Conservation (phyloP, 2,329 filamentous ascomycete genomes). For the Geoglossum cookeanum region DNA sequence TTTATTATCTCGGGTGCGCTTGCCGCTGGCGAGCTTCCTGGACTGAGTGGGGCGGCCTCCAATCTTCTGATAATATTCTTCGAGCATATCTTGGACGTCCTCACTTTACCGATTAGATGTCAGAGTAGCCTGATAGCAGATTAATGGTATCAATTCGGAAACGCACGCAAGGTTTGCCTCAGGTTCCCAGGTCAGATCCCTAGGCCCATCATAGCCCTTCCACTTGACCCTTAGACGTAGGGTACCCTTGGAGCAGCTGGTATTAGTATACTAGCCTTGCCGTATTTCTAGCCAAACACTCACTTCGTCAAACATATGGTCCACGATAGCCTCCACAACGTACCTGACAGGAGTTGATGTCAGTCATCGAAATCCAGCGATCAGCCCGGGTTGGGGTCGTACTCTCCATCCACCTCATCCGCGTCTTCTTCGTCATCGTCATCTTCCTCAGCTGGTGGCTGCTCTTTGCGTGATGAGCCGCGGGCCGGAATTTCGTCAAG, state of each 20-base stretch:
- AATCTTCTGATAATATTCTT: slow-evolving; percentile 5
- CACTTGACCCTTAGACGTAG: slow-evolving; percentile 57
- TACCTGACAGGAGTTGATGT: slow-evolving; percentile 28
- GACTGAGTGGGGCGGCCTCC: not conserved
- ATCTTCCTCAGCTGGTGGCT: slow-evolving; percentile 10
- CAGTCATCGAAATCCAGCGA: not conserved
- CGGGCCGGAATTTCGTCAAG: not conserved
- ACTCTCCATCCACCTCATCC: slow-evolving; percentile 20
- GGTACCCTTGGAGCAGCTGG: slow-evolving; percentile 21
- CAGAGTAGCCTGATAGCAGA: not conserved
- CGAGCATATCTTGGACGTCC: slow-evolving; percentile 4
- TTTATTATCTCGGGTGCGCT: not conserved
- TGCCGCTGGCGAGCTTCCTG: not conserved
- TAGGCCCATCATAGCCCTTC: slow-evolving; percentile 54
- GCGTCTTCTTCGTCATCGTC: slow-evolving; percentile 28
- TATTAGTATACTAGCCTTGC: not conserved
- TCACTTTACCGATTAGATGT: not conserved
- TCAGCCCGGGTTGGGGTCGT: slow-evolving; percentile 8
- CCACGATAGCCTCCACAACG: slow-evolving; percentile 54
- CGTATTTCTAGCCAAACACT: slow-evolving; percentile 9
- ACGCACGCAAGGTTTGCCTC: slow-evolving; percentile 46
- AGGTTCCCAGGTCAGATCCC: slow-evolving; percentile 62
- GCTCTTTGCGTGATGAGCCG: not conserved
- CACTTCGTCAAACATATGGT: slow-evolving; percentile 42
- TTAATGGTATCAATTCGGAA: not conserved